These are phyloP conservation scores for Diophrys sp. DNA, from an alignment of 73 alveolate species.

Conservation along the genomic window DNA sequence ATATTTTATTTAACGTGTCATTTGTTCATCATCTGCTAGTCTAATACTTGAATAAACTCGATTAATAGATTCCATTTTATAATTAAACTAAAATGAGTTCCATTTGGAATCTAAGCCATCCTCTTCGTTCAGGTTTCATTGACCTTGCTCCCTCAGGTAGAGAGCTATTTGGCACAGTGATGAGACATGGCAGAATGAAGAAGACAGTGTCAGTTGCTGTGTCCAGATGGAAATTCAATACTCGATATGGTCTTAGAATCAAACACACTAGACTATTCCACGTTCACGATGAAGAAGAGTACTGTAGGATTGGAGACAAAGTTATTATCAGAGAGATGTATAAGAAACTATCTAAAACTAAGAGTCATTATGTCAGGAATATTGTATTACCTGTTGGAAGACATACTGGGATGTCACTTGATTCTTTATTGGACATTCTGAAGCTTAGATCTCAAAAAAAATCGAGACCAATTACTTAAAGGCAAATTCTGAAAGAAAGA, in stretches of 20 bases:
- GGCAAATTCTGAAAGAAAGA: too few relatives aligned
- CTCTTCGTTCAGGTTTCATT: slow-evolving; percentile 47
- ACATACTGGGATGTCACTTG: too few relatives aligned
- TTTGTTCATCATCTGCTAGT: too few relatives aligned
- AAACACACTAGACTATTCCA: slow-evolving; percentile 18
- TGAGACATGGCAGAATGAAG: slow-evolving; percentile 47
- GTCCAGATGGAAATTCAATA: slow-evolving; percentile 3
- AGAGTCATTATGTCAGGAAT: slow-evolving; percentile 46
- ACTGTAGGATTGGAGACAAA: slow-evolving; percentile 65
- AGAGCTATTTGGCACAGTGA: slow-evolving; percentile 68
- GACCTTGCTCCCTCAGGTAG: slow-evolving; percentile 38
- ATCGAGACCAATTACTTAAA: too few relatives aligned
- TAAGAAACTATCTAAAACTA: slow-evolving; percentile 32
- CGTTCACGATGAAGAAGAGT: slow-evolving; percentile 69
- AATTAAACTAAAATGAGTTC: slow-evolving; percentile 25
- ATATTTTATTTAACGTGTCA: too few relatives aligned
- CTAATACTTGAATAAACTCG: too few relatives aligned
- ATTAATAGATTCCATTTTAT: too few relatives aligned
- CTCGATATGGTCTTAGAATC: slow-evolving; percentile 7
- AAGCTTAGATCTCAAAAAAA: too few relatives aligned
- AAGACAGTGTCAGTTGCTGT: slow-evolving; percentile 66
- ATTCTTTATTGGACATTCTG: too few relatives aligned
- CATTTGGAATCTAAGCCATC: slow-evolving; percentile 60
- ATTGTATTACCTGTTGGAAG: slow-evolving; percentile 58
- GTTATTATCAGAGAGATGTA: slow-evolving; percentile 51